These are phyloP conservation scores for Cutaneotrichosporon sp. DNA, from an alignment of 1,284 basidiomycete genomes.

Conservation along the genomic window DNA sequence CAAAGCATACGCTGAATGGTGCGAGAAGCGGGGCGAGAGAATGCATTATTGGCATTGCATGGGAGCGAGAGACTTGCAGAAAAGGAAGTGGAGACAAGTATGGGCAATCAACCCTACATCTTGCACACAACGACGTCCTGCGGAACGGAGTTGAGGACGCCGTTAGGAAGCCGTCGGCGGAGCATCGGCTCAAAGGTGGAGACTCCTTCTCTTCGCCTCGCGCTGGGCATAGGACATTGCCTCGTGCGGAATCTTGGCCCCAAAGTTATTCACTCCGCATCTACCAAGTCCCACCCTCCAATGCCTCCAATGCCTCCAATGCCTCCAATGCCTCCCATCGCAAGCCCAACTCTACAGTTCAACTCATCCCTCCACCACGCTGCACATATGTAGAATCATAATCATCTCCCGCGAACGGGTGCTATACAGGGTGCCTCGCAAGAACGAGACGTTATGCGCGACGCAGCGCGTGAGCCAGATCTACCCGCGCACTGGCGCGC, in stretches of 20 bases:
- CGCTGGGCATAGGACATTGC: no score
- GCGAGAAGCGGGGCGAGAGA: background rate
- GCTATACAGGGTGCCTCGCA: conserved; percentile 11
- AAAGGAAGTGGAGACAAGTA: background rate
- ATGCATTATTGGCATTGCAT: background rate
- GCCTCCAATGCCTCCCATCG: no score
- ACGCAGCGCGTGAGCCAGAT: background rate
- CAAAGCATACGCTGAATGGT: background rate
- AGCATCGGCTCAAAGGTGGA: background rate
- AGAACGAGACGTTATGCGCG: conserved; percentile 2
- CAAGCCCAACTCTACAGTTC: background rate
- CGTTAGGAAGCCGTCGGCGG: background rate
- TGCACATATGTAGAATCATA: conserved; percentile 6
- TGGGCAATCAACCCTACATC: background rate
- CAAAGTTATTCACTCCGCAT: no score
- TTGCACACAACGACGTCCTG: background rate
- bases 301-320: no score
- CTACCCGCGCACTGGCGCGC: background rate
- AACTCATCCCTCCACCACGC: background rate
- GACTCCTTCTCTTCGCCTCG: background rate
- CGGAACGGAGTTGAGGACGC: background rate
- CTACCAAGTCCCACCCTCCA: no score
- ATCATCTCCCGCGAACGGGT: conserved; percentile 10
- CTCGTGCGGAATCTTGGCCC: no score
- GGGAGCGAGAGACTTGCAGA: background rate